Evolutionary conservation across 2,329 filamentous ascomycete genomes (phyloP), one percentile per base, ranked within the genome.

Genomic region (Fusarium denticulatum): DNA sequence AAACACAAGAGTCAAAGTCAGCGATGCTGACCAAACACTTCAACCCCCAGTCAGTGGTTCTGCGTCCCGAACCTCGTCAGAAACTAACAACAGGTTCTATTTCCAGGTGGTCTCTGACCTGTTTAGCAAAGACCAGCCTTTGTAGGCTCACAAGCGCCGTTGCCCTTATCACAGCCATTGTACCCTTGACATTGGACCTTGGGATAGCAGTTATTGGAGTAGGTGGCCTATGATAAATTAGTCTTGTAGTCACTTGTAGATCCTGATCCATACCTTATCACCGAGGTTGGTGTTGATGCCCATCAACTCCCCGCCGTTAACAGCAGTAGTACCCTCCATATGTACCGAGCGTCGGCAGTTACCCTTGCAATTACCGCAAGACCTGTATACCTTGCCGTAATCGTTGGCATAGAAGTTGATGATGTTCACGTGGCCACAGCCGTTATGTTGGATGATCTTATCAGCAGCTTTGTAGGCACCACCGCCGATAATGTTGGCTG

Each of bases 381-480:
- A 78, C 15, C 76, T 69, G 49, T 78, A 78, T 3, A 78, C 80
- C 75, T 88, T 87, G 58, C 86, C 85, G 67, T 87, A 86, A 77
- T 86, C 82, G 10, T 83, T 79, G 67, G 82, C 84, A 59, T 84
- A 73, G 26, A 73, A 73, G 62, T 84, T 82, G 71, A 82, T 71
- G 37, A 82, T 80, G 60, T 81, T 80, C 24, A 86, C 82, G 14
- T 82, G 85, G 2, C 85, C 85, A 56, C 83, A 82, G 11, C 85
- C 85, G 56, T 87, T 86, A 75, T 86, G 84, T 77, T 87, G 85
- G 50, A 86, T 79, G 20, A 86, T 76, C 79, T 87, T 87, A 72
- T 87, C 85, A 0, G 72, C 57, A 8, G 85, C 85, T 34, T 84
- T 79, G 52, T 82, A 83, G 1, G 85, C 85, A 46, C 85, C 85